Conservation (phyloP, 2,329 filamentous ascomycete genomes). For the Hansfordia pulvinata region DNA sequence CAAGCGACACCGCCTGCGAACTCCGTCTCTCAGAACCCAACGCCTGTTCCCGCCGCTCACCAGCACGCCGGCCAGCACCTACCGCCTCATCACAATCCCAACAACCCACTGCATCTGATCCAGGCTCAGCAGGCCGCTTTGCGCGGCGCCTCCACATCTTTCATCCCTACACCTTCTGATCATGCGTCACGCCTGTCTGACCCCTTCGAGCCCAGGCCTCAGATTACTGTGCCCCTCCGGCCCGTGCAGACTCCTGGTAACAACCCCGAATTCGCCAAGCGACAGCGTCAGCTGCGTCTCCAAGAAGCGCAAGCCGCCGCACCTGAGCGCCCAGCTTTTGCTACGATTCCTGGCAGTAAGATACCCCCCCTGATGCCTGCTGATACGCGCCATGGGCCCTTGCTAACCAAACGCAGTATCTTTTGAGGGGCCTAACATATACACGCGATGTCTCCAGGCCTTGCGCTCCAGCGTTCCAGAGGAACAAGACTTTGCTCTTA, state of each 20-base stretch:
- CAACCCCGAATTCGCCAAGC: slow-evolving; percentile 54
- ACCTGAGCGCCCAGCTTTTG: slow-evolving; percentile 37
- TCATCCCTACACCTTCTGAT: slow-evolving; percentile 41
- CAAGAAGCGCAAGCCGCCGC: slow-evolving; percentile 23
- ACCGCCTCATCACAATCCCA: slow-evolving; percentile 11
- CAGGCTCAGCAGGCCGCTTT: slow-evolving; percentile 17
- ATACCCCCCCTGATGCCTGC: too few relatives aligned
- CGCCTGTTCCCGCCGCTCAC: too few relatives aligned
- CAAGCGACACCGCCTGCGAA: slow-evolving; percentile 16
- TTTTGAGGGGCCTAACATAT: slow-evolving; percentile 76
- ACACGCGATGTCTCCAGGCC: slow-evolving; percentile 74
- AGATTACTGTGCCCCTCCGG: slow-evolving; percentile 52
- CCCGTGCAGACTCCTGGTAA: slow-evolving; percentile 65
- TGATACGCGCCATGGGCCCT: neutral
- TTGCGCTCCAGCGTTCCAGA: slow-evolving; percentile 65
- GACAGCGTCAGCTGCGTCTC: slow-evolving; percentile 29
- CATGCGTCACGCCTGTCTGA: slow-evolving; percentile 47
- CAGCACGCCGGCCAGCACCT: neutral
- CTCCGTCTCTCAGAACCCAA: too few relatives aligned
- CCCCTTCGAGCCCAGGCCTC: slow-evolving; percentile 54
- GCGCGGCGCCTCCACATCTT: slow-evolving; percentile 23
- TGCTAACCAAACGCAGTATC: slow-evolving; percentile 25
- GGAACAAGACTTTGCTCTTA: slow-evolving; percentile 85
- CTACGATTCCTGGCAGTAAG: slow-evolving; percentile 40
- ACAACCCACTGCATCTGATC: slow-evolving; percentile 15